Conservation (phyloP, 2,329 filamentous ascomycete genomes). For the Xylaria multiplex region DNA sequence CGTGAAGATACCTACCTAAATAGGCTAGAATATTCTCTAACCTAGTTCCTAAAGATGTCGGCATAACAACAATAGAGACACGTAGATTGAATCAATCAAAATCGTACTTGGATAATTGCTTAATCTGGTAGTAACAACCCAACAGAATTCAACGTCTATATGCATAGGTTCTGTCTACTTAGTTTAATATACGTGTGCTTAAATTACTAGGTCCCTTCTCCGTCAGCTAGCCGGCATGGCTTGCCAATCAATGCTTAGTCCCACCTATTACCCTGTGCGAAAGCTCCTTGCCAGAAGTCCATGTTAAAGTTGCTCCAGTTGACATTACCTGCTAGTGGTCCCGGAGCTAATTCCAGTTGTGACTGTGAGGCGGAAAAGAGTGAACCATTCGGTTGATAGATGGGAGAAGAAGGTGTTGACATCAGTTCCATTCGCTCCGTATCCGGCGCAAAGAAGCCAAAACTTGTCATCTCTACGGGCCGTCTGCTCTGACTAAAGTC, state of each 20-base stretch:
- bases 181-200: background rate
- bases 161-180: background rate
- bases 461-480: slow-evolving; percentile 14
- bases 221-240: background rate
- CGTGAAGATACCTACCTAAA: too few species aligned
- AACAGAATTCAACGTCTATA: background rate
- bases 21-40: too few species aligned
- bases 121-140: background rate
- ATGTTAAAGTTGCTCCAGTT: slow-evolving; percentile 25
- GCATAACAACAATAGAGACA: too few species aligned
- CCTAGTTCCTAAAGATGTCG: too few species aligned
- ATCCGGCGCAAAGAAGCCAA: slow-evolving; percentile 14
- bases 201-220: background rate
- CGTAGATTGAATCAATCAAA: too few species aligned
- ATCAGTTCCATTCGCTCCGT: slow-evolving; percentile 14
- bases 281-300: slow-evolving; percentile 29
- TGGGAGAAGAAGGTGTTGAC: slow-evolving; percentile 12
- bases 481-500: slow-evolving; percentile 7
- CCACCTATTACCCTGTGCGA: slow-evolving; percentile 21
- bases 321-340: slow-evolving; percentile 5
- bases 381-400: slow-evolving; percentile 6
- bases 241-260: background rate
- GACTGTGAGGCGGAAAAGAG: slow-evolving; percentile 10
- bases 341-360: slow-evolving; percentile 14
- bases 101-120: too few species aligned